Evolutionary conservation across 225 moss, liverwort and hornwort genomes (phyloP), one percentile per base, ranked within the genome.

Genomic region (Polytrichum commune): DNA sequence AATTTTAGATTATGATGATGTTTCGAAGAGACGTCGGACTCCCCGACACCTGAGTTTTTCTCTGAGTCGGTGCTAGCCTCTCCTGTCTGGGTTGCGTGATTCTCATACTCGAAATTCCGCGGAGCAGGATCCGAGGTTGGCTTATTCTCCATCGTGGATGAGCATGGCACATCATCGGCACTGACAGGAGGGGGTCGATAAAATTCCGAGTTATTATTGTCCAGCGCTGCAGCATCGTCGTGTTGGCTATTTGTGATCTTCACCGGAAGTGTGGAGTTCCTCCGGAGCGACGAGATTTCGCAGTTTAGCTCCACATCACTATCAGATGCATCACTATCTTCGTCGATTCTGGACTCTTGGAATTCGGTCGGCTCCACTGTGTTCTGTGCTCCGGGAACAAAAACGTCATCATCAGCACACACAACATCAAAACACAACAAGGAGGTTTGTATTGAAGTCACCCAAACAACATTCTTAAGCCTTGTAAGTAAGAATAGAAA

Each of bases 291-390:
- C 46, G 29, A 80, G 32, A 68, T 67, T 53, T 80, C 75, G 5
- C 23, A 66, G 63, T 32, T 72, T 63, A 80, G 46, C 56, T 75
- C 74, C 26, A 55, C 22, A 63, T 75, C 72, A 20, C 67, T 67
- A 66, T 75, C 80, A 64, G 72, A 75, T 57, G 67, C 62, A 72
- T 80, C 75, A 28, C 67, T 75, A 19, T 80, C 75, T 63, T 75
- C 69, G 57, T 64, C 63, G 29, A 33, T 7, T 29, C 69, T 66
- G 65, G 60, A 69, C 26, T 65, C 65, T 53, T 65, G 29, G 60
- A 65, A 38, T 19, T 65, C 53, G 57, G 54, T 61, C 29, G 55
- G 55, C 62, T 72, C 62, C 29, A 54, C 38, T 13, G 65, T 26
- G 29, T 74, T 66, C 79, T 79, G 79, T 32, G 46, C 46, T 10